Conservation (phyloP, 441 rosid genomes). For the Adansonia rubrostipa region DNA sequence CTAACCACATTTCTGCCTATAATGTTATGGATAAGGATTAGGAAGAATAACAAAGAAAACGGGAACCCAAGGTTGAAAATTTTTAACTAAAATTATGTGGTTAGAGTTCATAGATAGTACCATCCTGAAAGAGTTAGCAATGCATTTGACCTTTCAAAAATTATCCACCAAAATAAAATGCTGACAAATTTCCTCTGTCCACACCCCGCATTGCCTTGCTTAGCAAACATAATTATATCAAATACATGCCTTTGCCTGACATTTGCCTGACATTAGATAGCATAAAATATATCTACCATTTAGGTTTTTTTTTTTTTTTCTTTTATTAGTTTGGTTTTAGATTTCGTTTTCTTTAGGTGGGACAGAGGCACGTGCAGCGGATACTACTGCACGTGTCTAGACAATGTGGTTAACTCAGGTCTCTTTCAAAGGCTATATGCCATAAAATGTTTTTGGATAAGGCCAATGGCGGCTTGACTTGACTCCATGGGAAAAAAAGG, state of each 20-base stretch:
- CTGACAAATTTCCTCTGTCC: neutral
- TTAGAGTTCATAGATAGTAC: no score
- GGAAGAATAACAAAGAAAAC: neutral
- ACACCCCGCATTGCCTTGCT: neutral
- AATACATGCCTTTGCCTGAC: no score
- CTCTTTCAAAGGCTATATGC: neutral
- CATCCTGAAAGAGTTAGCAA: neutral
- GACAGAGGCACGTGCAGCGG: neutral
- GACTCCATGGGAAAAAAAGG: neutral
- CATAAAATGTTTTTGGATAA: neutral
- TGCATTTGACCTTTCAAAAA: neutral
- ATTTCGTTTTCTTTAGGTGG: neutral
- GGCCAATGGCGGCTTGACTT: neutral
- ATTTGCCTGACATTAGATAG: no score
- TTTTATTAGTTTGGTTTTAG: neutral
- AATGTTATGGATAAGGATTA: slow-evolving; percentile 14
- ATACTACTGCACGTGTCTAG: neutral
- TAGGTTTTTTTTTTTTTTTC: neutral
- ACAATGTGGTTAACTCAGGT: neutral
- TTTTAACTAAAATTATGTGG: neutral
- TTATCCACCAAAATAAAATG: neutral
- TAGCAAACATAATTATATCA: neutral
- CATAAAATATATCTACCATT: neutral
- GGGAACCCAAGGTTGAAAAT: neutral
- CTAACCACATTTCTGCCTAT: neutral